Conservation (phyloP, 2,329 filamentous ascomycete genomes). For the Clonostachys sp. region DNA sequence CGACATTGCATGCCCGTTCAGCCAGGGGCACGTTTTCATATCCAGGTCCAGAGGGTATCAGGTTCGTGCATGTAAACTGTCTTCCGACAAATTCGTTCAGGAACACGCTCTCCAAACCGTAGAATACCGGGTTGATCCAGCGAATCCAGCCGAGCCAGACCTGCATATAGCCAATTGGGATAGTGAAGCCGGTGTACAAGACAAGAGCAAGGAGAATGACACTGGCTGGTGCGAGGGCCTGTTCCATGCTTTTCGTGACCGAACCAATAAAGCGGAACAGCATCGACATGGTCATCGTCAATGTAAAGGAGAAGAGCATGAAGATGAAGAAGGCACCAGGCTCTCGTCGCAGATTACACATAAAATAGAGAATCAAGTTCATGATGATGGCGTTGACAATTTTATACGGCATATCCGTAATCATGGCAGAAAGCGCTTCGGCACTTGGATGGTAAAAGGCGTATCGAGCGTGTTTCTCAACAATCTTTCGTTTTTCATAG, state of each 20-base stretch:
- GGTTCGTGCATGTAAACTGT: conserved; percentile 14
- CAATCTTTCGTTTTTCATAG: conserved; percentile 27
- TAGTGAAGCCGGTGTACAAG: conserved; percentile 44
- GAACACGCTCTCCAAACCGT: conserved; percentile 63
- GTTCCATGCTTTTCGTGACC: conserved; percentile 48
- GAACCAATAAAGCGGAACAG: conserved; percentile 41
- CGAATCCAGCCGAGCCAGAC: conserved; percentile 67
- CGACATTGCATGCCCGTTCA: conserved; percentile 38
- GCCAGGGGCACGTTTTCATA: conserved; percentile 16
- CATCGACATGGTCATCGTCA: conserved; percentile 60
- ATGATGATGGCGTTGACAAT: conserved; percentile 30
- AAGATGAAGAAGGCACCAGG: conserved; percentile 43
- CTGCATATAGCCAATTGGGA: conserved; percentile 43
- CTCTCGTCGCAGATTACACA: conserved; percentile 36
- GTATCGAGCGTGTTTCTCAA: conserved; percentile 32
- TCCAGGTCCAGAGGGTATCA: conserved; percentile 10
- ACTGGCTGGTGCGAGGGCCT: conserved; percentile 35
- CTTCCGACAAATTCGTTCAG: conserved; percentile 56
- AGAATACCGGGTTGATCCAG: conserved; percentile 61
- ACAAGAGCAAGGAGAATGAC: conserved; percentile 26
- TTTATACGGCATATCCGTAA: conserved; percentile 39
- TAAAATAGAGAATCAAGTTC: conserved; percentile 43
- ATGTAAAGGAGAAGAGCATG: conserved; percentile 39
- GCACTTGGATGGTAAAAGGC: conserved; percentile 31
- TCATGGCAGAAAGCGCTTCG: conserved; percentile 24